phyloP scores from a whole-genome alignment of 257 asterid genomes.

The Solanum rostratum region DNA sequence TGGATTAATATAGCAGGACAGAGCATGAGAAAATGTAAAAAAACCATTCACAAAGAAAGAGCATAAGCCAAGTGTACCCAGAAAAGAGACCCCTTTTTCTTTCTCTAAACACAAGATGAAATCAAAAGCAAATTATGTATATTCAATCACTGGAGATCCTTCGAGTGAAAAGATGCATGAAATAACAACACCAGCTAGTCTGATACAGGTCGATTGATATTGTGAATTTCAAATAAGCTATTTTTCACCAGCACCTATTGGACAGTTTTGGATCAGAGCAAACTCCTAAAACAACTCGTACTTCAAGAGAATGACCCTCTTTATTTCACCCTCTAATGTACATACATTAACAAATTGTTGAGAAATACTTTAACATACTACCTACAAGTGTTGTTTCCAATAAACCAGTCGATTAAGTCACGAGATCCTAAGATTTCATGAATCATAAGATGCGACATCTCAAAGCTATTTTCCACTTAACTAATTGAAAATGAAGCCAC shows the following conservation, averaged over 20 bases:
- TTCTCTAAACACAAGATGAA: neutral
- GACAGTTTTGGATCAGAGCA: neutral
- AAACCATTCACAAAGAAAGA: neutral
- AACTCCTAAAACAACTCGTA: neutral
- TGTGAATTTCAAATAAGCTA: neutral
- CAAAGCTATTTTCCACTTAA: neutral
- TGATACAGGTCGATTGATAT: neutral
- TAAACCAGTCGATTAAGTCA: neutral
- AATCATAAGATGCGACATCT: neutral
- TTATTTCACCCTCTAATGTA: neutral
- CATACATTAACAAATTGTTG: neutral
- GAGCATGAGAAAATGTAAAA: neutral
- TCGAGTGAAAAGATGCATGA: neutral
- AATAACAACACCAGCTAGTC: neutral
- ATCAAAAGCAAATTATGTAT: neutral
- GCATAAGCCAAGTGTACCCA: neutral
- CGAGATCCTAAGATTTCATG: neutral
- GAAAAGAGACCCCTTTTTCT: neutral
- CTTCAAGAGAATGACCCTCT: neutral
- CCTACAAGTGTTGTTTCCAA: neutral
- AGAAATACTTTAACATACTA: neutral
- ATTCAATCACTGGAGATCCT: neutral
- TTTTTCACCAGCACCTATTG: neutral
- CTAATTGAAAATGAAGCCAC: neutral
- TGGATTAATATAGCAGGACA: neutral